Evolutionary conservation across 1,284 basidiomycete genomes (phyloP), one percentile per base, ranked within the genome.

Genomic region (Heterobasidion irregulare): DNA sequence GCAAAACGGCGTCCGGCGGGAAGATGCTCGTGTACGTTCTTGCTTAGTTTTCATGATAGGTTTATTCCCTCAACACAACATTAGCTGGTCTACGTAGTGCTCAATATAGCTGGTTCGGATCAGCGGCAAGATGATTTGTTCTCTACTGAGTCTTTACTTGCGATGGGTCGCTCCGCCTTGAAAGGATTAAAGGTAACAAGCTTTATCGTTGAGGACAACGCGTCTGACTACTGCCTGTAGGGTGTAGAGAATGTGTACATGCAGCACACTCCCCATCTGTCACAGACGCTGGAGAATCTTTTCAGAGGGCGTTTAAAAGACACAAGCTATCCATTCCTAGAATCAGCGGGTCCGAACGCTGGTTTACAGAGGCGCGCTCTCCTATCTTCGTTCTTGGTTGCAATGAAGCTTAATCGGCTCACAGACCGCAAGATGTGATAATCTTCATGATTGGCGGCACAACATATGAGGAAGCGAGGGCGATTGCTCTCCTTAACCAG

Each of bases 231-330:
- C 18, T 45, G 16, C 49, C 36, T 34, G 47, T 2, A 93, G 89
- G 97, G 97, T 7, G 97, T 99, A 6, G 97, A 99, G 70, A 99
- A 99, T 65, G 96, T 99, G 8, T 99, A 98, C 67, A 99, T 95
- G 55, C 97, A 99, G 65, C 97, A 99, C 66, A 89, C 87, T 13
- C 97, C 97, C 8, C 94, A 97, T 69, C 75, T 99, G 2, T 84
- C 89, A 0, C 86, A 98, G 66, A 99, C 96, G 6, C 72, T 99
- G 18, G 97, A 99, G 66, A 80, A 90, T 55, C 72, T 99, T 1
- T 81, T 97, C 64, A 93, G 85, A 64, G 96, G 94, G 12, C 78
- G 91, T 50, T 69, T 99, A 59, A 86, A 83, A 61, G 96, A 98
- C 61, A 80, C 84, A 2, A 92, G 84, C 59, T 95, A 99, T 71